Evolutionary conservation across 2,329 filamentous ascomycete genomes (phyloP), one percentile per base, ranked within the genome.

Genomic region (Colletotrichum liriopes): DNA sequence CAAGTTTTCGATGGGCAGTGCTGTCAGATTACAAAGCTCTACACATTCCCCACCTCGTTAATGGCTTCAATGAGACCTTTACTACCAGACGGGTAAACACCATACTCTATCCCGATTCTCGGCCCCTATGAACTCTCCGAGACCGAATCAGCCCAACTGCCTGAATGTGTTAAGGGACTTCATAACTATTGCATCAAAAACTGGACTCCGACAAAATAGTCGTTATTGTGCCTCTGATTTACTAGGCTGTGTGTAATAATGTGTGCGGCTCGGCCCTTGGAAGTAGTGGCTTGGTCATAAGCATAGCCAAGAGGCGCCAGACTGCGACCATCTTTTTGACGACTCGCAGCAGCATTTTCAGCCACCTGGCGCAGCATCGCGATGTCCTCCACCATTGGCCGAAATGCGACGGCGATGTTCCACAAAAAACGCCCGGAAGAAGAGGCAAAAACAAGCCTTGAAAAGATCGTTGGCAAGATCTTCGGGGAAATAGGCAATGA

Each of bases 381-480:
- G n/a, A 23, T 56, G 11, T 3, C n/a, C n/a, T 56, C 3, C 14
- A 8, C 14, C n/a, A 58, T 58, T 58, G 54, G 54, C 14, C 54
- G 18, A 37, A 16, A 56, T 26, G 7, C 1, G n/a, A 18, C 2
- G 14, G 23, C 9, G 7, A 14, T 9, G n/a, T 3, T n/a, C 54
- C 35, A 58, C 35, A 58, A 14, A 58, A 58, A 41, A 16, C 54
- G 54, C 54, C 54, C 54, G 54, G 35, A 18, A 41, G 12, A 8
- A 41, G 41, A 16, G 49, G 54, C 35, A 41, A 41, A 9, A n/a
- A 16, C 20, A 11, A 39, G 20, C 11, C 14, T 37, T 37, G 7
- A n/a, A 3, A 32, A 20, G 29, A 51, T 51, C 1, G 7, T 35
- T n/a, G 32, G n/a, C 1, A 37, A 37, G 5, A 5, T 26, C 35